Evolutionary conservation across 495 filamentous ascomycete genomes (phyloP).

Genomic region (Neurospora sp.): DNA sequence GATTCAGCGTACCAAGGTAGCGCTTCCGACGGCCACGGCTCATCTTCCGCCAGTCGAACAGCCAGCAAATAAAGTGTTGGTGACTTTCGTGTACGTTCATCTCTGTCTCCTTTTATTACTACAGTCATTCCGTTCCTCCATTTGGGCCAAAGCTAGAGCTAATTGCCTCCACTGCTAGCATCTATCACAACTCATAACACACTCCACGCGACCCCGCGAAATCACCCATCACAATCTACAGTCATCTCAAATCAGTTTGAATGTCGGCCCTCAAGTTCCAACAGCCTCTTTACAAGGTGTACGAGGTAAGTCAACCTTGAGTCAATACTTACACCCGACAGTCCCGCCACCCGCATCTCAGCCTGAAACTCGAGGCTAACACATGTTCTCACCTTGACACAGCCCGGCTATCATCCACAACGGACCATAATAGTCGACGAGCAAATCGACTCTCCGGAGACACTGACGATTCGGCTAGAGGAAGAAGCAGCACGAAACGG

Average conservation of each 20-base stretch:
- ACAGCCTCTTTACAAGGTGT: constrained; percentile 40
- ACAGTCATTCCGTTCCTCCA: not conserved
- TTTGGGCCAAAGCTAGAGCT: not conserved
- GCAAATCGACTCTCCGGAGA: constrained; percentile 39
- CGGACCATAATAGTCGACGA: constrained; percentile 41
- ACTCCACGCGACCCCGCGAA: not conserved
- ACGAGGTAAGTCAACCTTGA: constrained; percentile 31
- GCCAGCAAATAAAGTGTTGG: not conserved
- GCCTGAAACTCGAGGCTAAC: constrained; percentile 1
- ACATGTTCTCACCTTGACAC: not conserved
- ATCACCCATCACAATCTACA: not conserved
- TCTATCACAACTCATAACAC: not conserved
- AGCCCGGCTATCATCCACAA: constrained; percentile 39
- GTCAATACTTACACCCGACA: not conserved
- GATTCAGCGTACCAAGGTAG: not conserved
- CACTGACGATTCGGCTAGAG: constrained; percentile 37
- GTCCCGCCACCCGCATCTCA: not conserved
- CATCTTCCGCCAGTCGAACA: not conserved
- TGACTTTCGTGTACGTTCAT: not conserved
- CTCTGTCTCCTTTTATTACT: not conserved
- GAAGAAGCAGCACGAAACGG: constrained; percentile 38
- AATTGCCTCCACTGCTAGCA: not conserved
- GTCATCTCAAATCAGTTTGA: constrained; percentile 27
- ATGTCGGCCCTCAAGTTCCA: constrained; percentile 43
- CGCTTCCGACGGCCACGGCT: constrained; percentile 14